Conservation (phyloP, 371 early-diverging fungal species). For the Actinomucor elegans region DNA sequence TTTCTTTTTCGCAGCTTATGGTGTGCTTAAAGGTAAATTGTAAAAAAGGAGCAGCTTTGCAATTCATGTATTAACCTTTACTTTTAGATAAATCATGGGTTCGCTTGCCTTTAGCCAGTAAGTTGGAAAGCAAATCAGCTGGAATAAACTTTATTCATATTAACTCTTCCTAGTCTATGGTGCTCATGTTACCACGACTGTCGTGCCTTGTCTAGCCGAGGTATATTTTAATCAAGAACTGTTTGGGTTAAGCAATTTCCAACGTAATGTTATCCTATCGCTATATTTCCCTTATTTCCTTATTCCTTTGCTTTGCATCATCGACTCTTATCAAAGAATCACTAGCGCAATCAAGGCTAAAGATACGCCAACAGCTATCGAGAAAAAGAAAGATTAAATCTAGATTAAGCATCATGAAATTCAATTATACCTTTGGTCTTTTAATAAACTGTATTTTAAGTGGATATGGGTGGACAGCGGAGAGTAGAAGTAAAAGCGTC, state of each 20-base stretch:
- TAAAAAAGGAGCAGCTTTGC: background rate
- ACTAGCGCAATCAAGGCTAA: background rate
- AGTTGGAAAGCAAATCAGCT: background rate
- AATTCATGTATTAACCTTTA: background rate
- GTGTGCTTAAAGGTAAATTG: conserved; percentile 18
- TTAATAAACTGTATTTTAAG: no score
- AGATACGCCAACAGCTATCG: background rate
- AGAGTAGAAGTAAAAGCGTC: no score
- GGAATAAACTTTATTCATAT: background rate
- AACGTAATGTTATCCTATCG: conserved; percentile 5
- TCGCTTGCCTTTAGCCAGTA: conserved; percentile 24
- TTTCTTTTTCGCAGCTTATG: conserved; percentile 25
- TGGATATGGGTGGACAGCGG: no score
- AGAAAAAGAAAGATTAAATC: no score
- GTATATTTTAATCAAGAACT: background rate
- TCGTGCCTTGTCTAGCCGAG: conserved; percentile 19
- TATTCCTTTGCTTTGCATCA: conserved; percentile 13
- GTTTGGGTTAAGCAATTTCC: conserved; percentile 3
- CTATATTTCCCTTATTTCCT: conserved; percentile 21
- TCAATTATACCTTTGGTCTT: no score
- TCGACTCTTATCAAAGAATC: conserved; percentile 11
- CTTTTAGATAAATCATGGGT: conserved; percentile 19
- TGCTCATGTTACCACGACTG: conserved; percentile 24
- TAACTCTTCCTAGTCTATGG: conserved; percentile 14
- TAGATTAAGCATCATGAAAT: no score